Percentiles rank a stretch among this genome's conserved stretches.
Conservation (phyloP, 495 filamentous ascomycete species). For the Penicillium samsonianum region DNA sequence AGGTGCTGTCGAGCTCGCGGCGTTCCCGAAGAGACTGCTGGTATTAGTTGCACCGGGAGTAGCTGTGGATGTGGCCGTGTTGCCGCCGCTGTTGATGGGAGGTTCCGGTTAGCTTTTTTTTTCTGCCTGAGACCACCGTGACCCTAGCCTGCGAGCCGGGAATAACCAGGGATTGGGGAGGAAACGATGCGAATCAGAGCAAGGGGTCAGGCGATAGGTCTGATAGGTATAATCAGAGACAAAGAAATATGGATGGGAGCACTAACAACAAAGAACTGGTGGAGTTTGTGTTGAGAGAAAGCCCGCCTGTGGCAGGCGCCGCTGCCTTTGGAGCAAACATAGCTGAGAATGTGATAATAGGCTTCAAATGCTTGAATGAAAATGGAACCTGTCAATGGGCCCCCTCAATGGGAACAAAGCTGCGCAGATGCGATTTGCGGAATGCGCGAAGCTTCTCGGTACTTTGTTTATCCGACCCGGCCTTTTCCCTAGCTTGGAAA, state of each 20-base stretch:
- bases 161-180: neutral
- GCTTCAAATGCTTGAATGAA: conserved; percentile 13
- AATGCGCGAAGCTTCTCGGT: conserved; percentile 17
- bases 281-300: conserved; percentile 77
- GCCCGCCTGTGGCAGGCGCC: conserved; percentile 47
- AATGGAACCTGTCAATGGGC: conserved; percentile 6
- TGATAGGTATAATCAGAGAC: conserved; percentile 8
- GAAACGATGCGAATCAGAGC: conserved; percentile 10
- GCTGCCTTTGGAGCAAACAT: conserved; percentile 67
- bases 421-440: conserved; percentile 29
- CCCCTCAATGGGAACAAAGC: conserved; percentile 3
- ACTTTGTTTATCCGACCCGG: conserved; percentile 21
- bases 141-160: neutral
- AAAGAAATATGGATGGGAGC: conserved; percentile 8
- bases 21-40: conserved; percentile 44
- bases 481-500: neutral
- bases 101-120: conserved; percentile 5
- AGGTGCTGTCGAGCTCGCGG: conserved; percentile 26
- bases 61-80: conserved; percentile 32
- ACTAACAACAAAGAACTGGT: conserved; percentile 74
- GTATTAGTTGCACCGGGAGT: conserved; percentile 32
- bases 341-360: conserved; percentile 10
- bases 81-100: conserved; percentile 26
- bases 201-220: conserved; percentile 11
- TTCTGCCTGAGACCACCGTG: neutral